These are phyloP conservation scores for Yarrowia bubula DNA, from an alignment of 805 yeast species.

Conservation along the genomic window DNA sequence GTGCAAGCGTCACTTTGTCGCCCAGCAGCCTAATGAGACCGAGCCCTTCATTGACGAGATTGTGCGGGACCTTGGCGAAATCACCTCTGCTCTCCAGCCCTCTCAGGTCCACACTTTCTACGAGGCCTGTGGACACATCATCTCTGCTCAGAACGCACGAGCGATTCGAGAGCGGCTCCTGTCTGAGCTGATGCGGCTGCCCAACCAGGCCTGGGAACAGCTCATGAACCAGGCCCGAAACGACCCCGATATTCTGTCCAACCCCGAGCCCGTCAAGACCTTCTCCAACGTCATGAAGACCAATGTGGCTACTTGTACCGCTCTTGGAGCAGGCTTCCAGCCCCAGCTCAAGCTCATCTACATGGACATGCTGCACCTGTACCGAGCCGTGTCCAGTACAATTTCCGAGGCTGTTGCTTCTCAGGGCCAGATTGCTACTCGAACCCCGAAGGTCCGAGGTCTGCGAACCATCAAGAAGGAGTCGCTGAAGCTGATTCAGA, in stretches of 20 bases:
- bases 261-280: slow-evolving; percentile 82
- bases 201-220: slow-evolving; percentile 92
- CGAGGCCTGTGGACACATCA: slow-evolving; percentile 93
- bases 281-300: slow-evolving; percentile 93
- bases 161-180: slow-evolving; percentile 69
- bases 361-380: slow-evolving; percentile 83
- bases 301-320: slow-evolving; percentile 90
- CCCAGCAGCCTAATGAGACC: slow-evolving; percentile 76
- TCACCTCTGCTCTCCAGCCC: slow-evolving; percentile 90
- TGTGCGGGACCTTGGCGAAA: slow-evolving; percentile 73
- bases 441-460: slow-evolving; percentile 92
- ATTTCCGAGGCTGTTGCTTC: slow-evolving; percentile 74
- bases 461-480: slow-evolving; percentile 96
- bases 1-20: slow-evolving; percentile 93
- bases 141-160: slow-evolving; percentile 77
- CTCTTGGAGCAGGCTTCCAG: slow-evolving; percentile 88
- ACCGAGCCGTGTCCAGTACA: slow-evolving; percentile 83
- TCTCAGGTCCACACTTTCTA: slow-evolving; percentile 98
- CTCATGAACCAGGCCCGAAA: slow-evolving; percentile 81
- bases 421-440: slow-evolving; percentile 86
- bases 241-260: slow-evolving; percentile 74
- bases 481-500: slow-evolving; percentile 81
- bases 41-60: slow-evolving; percentile 93
- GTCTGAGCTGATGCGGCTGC: slow-evolving; percentile 79
- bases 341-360: slow-evolving; percentile 85